Evolutionary conservation across 306 rosid genomes (phyloP), one percentile per base, ranked within the genome.

Genomic region (Oxytropis ochrocephala): DNA sequence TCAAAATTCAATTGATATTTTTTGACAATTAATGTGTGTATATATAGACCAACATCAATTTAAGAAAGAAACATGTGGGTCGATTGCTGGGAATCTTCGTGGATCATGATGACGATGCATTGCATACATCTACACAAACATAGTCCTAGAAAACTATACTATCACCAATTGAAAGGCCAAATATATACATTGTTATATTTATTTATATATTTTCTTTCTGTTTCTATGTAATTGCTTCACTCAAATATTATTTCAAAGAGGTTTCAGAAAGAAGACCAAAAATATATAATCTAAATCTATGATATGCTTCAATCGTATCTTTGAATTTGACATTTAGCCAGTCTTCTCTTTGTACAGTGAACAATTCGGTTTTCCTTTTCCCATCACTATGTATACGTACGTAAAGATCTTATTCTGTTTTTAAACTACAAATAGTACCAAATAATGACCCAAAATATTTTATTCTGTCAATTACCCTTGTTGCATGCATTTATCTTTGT

Each of bases 271-370:
- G 59, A 66, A 46, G 41, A 43, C 30, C 35, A 75, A 42, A 58
- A 60, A 30, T 32, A 21, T 21, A 21, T 21, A 21, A 21, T 21
- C 27, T 21, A 21, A 62, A 83, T 83, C 85, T 73, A 74, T 33
- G 18, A 62, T 30, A 27, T 38, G 56, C 73, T 69, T 83, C 66
- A 21, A 81, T 72, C 87, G 70, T 67, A 83, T 85, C 85, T 85
- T 89, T 65, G 84, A 76, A 78, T 55, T 75, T 70, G 63, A 73
- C 75, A 73, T 73, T 68, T 73, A 47, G 67, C 24, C 36, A 35
- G 16, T 41, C 55, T 38, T 49, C 30, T 14, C 16, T 5, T 73
- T 13, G 21, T 70, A 68, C 75, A 11, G 19, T n/a, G 30, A 72
- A 80, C 80, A 81, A 48, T 69, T 76, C 77, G 65, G 61, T 75